Base-by-base conservation (phyloP, 1,284 basidiomycete species). In the Malassezia japonica region DNA sequence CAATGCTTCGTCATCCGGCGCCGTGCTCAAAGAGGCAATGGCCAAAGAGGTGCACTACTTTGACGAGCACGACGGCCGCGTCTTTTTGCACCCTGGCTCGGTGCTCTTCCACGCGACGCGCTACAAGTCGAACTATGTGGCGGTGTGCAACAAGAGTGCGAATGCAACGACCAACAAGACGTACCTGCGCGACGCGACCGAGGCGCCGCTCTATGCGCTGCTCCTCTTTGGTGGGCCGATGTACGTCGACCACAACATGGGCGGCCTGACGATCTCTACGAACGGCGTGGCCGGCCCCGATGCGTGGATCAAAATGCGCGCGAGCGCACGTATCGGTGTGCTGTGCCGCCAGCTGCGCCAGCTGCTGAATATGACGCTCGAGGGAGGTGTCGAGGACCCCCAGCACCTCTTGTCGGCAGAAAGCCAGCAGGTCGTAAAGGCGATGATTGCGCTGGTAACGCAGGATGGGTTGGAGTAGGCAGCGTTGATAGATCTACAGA, bases 281-380 rank as follows among this genome's bases (percentile, higher is more conserved):
- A 51, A 48, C 29, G 41, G 33, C 5, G 39, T 39, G 2, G 53
- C 45, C 35, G 51, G 55, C 18, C 59, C 58, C 13, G 63, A 78
- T 42, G 76, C 76, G 0, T 70, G 73, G 61, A 77, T 94, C 57
- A 83, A 80, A 65, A 70, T 95, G 60, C 81, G 80, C 50, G 87
- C 88, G 0, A 86, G 82, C 79, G 85, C 88, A 15, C 79, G 89
- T 6, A 92, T 94, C 37, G 90, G 87, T 1, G 83, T 90, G 8
- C 78, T 94, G 24, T 86, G 87, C 33, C 90, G 90, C 59, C 87
- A 90, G 64, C 75, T 94, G n/a, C 78, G 89, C 51, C 64, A 25
- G 13, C 46, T 59, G 33, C 21, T 53, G 7, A 64, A 50, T 39
- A 40, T 48, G 8, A 50, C 60, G 31, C 47, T 56, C 25, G 57